phyloP scores from a whole-genome alignment of 1,284 basidiomycete genomes.

The Moesziomyces parantarcticus region DNA sequence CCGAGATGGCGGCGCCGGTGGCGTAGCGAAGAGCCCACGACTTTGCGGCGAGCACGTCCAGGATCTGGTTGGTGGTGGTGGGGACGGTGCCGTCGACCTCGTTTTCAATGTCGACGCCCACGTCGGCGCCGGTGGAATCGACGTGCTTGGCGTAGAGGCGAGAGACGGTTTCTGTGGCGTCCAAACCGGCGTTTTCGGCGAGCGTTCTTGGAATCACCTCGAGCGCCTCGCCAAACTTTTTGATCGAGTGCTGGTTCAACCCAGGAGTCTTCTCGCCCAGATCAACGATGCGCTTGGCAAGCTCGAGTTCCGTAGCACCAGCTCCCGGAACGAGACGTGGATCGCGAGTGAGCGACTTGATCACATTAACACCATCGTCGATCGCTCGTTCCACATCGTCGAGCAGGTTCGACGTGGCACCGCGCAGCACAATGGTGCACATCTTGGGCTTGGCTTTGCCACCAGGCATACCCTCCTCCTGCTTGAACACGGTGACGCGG shows the following conservation, averaged over 20 bases:
- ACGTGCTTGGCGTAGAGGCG: slow-evolving; percentile 86
- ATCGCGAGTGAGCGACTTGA: slow-evolving; percentile 93
- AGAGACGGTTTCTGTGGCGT: slow-evolving; percentile 91
- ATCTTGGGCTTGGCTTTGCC: slow-evolving; percentile 65
- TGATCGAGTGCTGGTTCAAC: slow-evolving; percentile 91
- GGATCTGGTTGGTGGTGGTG: slow-evolving; percentile 50
- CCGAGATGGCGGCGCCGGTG: slow-evolving; percentile 91
- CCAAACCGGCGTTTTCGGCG: slow-evolving; percentile 94
- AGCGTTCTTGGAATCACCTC: slow-evolving; percentile 93
- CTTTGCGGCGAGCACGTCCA: slow-evolving; percentile 86
- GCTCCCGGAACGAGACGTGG: slow-evolving; percentile 90
- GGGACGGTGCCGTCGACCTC: slow-evolving; percentile 54
- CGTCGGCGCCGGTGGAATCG: slow-evolving; percentile 71
- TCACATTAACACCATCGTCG: slow-evolving; percentile 96
- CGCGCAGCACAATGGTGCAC: slow-evolving; percentile 70
- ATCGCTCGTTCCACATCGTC: slow-evolving; percentile 96
- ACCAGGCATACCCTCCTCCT: slow-evolving; percentile 70
- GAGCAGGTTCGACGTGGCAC: slow-evolving; percentile 91
- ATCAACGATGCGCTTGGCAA: slow-evolving; percentile 82
- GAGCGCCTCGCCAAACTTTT: slow-evolving; percentile 86
- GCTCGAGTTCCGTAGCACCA: slow-evolving; percentile 91
- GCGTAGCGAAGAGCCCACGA: slow-evolving; percentile 88
- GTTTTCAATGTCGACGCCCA: slow-evolving; percentile 88
- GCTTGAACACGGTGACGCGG: slow-evolving; percentile 94
- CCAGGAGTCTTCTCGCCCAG: slow-evolving; percentile 91